Base-by-base conservation (phyloP, 257 asterid species). In the Solanum bulbocastanum region DNA sequence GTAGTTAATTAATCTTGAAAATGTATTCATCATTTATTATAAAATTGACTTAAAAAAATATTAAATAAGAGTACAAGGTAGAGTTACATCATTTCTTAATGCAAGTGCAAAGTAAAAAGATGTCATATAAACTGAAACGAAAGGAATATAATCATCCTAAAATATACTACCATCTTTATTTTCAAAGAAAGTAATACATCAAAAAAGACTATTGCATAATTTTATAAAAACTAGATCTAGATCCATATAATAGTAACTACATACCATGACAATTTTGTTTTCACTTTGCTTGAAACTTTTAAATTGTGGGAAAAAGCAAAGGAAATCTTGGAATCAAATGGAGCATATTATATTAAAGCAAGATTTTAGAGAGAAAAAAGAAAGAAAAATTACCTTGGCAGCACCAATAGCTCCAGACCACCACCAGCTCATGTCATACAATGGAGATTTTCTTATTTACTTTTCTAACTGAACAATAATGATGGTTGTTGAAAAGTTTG, bases 361-460 rank as follows among this genome's bases (percentile, higher is more conserved):
- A 8, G 52, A 44, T 39, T 15, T 68, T 71, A 78, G 27, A 40
- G 30, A 37, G 37, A 58, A 14, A 20, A 88, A 25, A 20, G 25
- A 90, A 11, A 18, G 23, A 32, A 58, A 5, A 15, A 39, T 36
- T 20, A 90, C 98, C 97, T 91, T 95, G 2, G 97, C 98, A 88
- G 95, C 98, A 49, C 96, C 96, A 44, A 94, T 93, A 76, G 98
- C 98, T 88, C 98, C 97, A 49, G 98, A 95, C 96, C 98, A 95
- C 96, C 97, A 94, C 96, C 98, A 95, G 92, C 98, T 94, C 98
- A 95, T 94, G 30, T 75, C 76, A 32, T 75, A 27, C 56, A 23
- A 10, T 5, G 56, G 15, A 39, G 22, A 20, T 56, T 56, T 56
- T 56, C 65, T 56, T 56, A 20, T 56, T 56, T 20, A 56, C 20